Conservation (phyloP, 495 filamentous ascomycete species). For the Durotheca rogersii region DNA sequence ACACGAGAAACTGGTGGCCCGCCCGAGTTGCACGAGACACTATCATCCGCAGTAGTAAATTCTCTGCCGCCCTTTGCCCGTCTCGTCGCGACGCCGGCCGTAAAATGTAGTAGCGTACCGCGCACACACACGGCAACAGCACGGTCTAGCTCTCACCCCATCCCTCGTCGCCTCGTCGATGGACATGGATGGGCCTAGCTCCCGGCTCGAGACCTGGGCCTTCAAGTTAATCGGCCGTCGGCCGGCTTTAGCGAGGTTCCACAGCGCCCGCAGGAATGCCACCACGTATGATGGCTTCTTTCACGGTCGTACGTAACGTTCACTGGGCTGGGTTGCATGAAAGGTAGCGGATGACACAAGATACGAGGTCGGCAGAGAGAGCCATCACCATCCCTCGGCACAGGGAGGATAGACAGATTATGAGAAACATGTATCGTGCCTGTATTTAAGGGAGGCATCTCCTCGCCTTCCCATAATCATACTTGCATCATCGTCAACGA, state of each 20-base stretch:
- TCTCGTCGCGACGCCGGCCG: constrained; percentile 3
- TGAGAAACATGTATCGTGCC: no score
- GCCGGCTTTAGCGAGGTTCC: constrained; percentile 5
- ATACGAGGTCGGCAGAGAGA: constrained; percentile 12
- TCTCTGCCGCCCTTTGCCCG: constrained; percentile 8
- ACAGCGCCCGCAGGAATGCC: constrained; percentile 19
- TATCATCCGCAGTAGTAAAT: constrained; percentile 11
- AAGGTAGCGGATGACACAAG: constrained; percentile 6
- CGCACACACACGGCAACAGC: neutral
- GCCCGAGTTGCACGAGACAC: constrained; percentile 20
- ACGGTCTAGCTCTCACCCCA: constrained; percentile 5
- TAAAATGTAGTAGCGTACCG: neutral
- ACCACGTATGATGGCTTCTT: constrained; percentile 28
- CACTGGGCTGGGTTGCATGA: constrained; percentile 3
- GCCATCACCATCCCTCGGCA: no score
- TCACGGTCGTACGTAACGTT: constrained; percentile 25
- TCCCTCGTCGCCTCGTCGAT: constrained; percentile 13
- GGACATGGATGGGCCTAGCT: constrained; percentile 16
- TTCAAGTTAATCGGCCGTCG: constrained; percentile 4
- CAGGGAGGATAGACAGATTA: no score
- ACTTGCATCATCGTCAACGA: constrained; percentile 14
- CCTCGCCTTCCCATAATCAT: constrained; percentile 9
- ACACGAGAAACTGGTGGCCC: constrained; percentile 25
- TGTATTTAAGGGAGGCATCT: no score
- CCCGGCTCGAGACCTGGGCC: constrained; percentile 1